These are phyloP conservation scores for Dryas alaskensis DNA, from an alignment of 306 rosid species.

Conservation along the genomic window DNA sequence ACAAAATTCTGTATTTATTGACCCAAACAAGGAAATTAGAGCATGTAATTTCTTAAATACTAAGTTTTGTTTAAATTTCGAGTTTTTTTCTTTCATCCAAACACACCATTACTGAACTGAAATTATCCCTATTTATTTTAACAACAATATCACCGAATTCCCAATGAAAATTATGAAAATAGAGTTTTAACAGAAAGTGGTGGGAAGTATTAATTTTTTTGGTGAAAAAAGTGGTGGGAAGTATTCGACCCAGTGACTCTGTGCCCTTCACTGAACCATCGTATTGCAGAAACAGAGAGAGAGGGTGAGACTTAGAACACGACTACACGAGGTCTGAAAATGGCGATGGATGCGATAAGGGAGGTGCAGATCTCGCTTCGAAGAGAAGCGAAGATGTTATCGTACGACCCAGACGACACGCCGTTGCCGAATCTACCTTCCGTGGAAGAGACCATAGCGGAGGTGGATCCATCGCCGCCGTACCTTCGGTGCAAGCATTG, in stretches of 20 bases:
- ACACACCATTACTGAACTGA: no score
- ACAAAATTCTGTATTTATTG: no score
- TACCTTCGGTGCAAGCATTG: constrained; percentile 77
- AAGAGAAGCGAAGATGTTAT: constrained; percentile 54
- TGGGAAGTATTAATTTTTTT: background rate
- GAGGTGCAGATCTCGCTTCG: constrained; percentile 65
- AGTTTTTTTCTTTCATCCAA: no score
- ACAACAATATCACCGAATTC: no score
- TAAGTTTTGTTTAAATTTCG: no score
- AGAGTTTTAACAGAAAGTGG: background rate
- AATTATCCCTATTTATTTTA: no score
- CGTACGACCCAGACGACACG: constrained; percentile 58
- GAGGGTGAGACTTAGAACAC: no score
- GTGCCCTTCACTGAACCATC: background rate
- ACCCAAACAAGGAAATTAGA: no score
- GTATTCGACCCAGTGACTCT: background rate
- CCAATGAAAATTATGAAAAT: no score
- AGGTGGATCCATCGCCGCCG: constrained; percentile 77
- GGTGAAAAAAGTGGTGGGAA: background rate
- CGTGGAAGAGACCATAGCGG: constrained; percentile 50
- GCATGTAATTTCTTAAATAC: no score
- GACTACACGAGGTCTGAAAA: constrained; percentile 25
- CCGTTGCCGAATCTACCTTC: constrained; percentile 59
- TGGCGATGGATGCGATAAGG: constrained; percentile 71
- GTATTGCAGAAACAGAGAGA: background rate